Evolutionary conservation across 1,284 basidiomycete genomes (phyloP).

Genomic region (Earliella scabrosa): DNA sequence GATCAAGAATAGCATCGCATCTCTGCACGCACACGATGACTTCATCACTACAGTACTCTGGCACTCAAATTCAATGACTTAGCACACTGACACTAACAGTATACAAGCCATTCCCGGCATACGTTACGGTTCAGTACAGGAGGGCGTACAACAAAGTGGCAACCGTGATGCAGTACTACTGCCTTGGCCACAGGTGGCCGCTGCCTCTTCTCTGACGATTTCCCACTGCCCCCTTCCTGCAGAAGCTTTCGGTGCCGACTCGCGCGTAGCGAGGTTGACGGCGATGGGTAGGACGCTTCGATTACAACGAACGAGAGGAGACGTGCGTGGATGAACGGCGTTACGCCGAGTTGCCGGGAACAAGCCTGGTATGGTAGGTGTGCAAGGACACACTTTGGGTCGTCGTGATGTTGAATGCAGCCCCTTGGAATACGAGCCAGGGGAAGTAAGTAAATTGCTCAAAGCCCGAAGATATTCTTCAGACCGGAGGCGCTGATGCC

Average conservation of each 20-base stretch:
- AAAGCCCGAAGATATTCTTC: background rate
- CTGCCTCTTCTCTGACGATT: too few species aligned
- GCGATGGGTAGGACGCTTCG: background rate
- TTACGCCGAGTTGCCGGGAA: slow-evolving; percentile 24
- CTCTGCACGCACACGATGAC: background rate
- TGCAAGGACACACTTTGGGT: too few species aligned
- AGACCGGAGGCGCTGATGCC: background rate
- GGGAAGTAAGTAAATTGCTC: background rate
- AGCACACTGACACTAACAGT: background rate
- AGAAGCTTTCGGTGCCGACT: slow-evolving; percentile 1
- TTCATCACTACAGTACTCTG: too few species aligned
- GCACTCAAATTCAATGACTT: background rate
- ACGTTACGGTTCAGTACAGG: background rate
- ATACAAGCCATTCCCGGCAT: background rate
- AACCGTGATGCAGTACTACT: too few species aligned
- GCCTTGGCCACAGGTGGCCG: too few species aligned
- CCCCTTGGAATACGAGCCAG: too few species aligned
- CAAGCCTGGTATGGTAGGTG: background rate
- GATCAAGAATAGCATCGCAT: background rate
- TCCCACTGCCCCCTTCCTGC: background rate
- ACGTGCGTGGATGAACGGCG: slow-evolving; percentile 18
- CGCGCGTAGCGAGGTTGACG: background rate
- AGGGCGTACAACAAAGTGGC: too few species aligned
- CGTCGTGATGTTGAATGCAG: too few species aligned
- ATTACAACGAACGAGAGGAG: slow-evolving; percentile 5